Evolutionary conservation across 1,284 basidiomycete genomes (phyloP).

Genomic region (Pascua guehoae): DNA sequence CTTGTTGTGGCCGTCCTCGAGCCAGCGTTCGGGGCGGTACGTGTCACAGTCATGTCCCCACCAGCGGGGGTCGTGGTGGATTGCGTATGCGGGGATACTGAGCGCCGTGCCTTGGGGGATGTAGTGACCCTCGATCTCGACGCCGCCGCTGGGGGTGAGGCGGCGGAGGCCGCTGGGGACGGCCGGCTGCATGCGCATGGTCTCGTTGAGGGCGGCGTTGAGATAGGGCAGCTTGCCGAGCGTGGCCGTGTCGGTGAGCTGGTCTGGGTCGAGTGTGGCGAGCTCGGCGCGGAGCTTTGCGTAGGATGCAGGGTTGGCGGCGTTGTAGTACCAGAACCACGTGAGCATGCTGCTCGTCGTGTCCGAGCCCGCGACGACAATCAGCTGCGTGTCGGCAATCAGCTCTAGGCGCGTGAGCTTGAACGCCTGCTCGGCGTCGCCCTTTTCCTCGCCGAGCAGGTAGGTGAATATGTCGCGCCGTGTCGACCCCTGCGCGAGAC

Average conservation of each 20-base stretch:
- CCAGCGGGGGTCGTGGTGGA: conserved; percentile 55
- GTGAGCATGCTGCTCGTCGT: conserved; percentile 8
- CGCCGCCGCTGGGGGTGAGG: conserved; percentile 54
- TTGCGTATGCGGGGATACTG: conserved; percentile 23
- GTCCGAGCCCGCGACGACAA: conserved; percentile 13
- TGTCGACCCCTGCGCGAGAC: conserved; percentile 2
- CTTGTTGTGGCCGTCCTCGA: conserved; percentile 35
- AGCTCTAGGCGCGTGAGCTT: conserved; percentile 4
- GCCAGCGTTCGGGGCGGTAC: conserved; percentile 62
- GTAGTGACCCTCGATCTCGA: conserved; percentile 17
- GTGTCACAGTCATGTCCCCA: conserved; percentile 59
- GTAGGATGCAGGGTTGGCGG: background rate
- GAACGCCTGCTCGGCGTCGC: background rate
- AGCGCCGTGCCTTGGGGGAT: conserved; percentile 20
- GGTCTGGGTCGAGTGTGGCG: background rate
- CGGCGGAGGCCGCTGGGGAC: conserved; percentile 72
- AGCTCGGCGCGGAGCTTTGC: conserved; percentile 7
- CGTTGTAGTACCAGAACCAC: conserved; percentile 12
- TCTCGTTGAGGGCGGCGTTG: conserved; percentile 77
- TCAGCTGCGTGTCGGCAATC: conserved; percentile 7
- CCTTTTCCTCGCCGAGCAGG: conserved; percentile 11
- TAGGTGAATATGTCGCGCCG: conserved; percentile 10
- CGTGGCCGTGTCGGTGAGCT: conserved; percentile 1
- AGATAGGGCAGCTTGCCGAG: conserved; percentile 56
- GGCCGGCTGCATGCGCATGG: conserved; percentile 71